Percentiles rank a stretch among this genome's conserved stretches.
These are phyloP conservation scores for Naumovozyma baii DNA, from an alignment of 805 yeast genomes.

Conservation along the genomic window DNA sequence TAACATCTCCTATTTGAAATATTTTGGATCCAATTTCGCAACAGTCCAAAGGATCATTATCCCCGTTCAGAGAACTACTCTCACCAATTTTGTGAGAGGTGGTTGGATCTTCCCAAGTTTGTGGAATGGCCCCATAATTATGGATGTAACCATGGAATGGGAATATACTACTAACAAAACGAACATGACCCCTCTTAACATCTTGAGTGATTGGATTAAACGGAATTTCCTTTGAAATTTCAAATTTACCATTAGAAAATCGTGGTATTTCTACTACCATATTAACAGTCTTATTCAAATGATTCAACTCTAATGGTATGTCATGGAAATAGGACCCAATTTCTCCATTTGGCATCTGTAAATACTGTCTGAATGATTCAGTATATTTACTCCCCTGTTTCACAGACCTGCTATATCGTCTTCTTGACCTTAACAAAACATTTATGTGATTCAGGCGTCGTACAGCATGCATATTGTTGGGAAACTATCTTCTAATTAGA, in stretches of 20 bases:
- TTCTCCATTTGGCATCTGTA: constrained; percentile 34
- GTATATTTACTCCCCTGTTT: constrained; percentile 34
- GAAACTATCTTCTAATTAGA: no score
- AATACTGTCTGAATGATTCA: constrained; percentile 36
- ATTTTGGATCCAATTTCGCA: constrained; percentile 73
- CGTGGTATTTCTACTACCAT: constrained; percentile 73
- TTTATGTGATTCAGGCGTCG: constrained; percentile 9
- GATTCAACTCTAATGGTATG: constrained; percentile 44
- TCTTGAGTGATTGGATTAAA: constrained; percentile 80
- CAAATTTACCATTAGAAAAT: constrained; percentile 79
- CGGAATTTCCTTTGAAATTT: constrained; percentile 46
- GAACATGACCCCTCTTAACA: constrained; percentile 58
- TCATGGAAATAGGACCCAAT: constrained; percentile 65
- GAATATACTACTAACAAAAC: constrained; percentile 71
- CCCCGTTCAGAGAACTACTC: constrained; percentile 48
- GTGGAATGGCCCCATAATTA: constrained; percentile 84
- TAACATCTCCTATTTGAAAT: constrained; percentile 52
- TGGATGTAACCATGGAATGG: constrained; percentile 81
- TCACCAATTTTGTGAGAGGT: not conserved
- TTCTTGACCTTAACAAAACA: constrained; percentile 5
- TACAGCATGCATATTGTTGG: constrained; percentile 4
- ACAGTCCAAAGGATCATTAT: constrained; percentile 91
- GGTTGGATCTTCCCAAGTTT: constrained; percentile 97
- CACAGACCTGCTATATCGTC: constrained; percentile 10
- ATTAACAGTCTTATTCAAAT: constrained; percentile 35